These are phyloP conservation scores for Dryas octopetala DNA, from an alignment of 306 rosid genomes.

Conservation along the genomic window DNA sequence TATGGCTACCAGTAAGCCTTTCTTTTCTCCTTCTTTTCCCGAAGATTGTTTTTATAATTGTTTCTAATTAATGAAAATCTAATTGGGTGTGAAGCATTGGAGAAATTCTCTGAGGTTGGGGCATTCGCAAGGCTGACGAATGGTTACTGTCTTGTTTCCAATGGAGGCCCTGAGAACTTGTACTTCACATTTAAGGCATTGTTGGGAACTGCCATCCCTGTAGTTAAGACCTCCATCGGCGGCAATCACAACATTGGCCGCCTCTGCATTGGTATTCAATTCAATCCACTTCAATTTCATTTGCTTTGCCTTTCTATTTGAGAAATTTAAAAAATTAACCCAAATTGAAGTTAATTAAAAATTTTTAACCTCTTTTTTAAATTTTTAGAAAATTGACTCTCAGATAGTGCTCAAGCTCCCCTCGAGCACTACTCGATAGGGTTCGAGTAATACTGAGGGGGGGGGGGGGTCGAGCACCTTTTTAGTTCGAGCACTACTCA, in stretches of 20 bases:
- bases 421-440: too few species aligned
- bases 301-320: background rate
- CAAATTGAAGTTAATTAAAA: too few species aligned
- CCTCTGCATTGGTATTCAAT: constrained; percentile 72
- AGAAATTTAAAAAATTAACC: too few species aligned
- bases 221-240: constrained; percentile 39
- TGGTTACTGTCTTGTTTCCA: constrained; percentile 84
- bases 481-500: too few species aligned
- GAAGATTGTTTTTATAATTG: too few species aligned
- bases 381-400: too few species aligned
- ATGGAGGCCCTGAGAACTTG: constrained; percentile 73
- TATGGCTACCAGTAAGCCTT: constrained; percentile 11
- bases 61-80: background rate
- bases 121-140: constrained; percentile 95
- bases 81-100: constrained; percentile 48
- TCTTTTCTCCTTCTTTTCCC: background rate
- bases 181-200: too few species aligned
- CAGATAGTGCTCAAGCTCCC: too few species aligned
- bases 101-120: constrained; percentile 76
- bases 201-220: too few species aligned
- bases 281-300: background rate
- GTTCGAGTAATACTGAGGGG: too few species aligned
- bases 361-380: too few species aligned
- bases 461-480: too few species aligned
- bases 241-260: constrained; percentile 87